Conservation (phyloP, 306 rosid species). For the Quillaja saponaria region DNA sequence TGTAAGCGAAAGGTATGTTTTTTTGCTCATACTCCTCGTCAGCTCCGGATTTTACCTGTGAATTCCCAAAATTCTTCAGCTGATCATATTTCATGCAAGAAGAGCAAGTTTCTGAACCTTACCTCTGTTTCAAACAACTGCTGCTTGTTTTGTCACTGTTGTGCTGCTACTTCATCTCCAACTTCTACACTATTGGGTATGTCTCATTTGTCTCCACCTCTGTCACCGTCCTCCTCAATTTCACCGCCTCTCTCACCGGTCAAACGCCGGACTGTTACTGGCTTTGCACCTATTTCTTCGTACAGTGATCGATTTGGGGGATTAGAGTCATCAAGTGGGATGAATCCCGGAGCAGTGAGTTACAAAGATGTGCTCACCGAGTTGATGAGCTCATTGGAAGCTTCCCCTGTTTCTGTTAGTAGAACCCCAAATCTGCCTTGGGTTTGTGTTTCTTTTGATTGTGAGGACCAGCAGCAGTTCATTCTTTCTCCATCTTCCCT, state of each 20-base stretch:
- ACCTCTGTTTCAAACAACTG: constrained; percentile 45
- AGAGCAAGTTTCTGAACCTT: constrained; percentile 36
- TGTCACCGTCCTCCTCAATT: constrained; percentile 61
- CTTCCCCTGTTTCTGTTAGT: constrained; percentile 27
- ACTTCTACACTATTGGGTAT: constrained; percentile 70
- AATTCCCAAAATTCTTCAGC: constrained; percentile 36
- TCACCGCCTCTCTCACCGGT: constrained; percentile 70
- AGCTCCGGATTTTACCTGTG: constrained; percentile 63
- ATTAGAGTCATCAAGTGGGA: constrained; percentile 8
- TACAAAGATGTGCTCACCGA: constrained; percentile 53
- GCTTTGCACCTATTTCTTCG: constrained; percentile 44
- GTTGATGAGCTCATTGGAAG: constrained; percentile 60
- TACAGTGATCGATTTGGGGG: constrained; percentile 32
- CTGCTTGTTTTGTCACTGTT: constrained; percentile 47
- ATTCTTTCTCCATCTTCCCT: constrained; percentile 55
- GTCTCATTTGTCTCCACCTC: constrained; percentile 69
- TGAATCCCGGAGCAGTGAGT: constrained; percentile 34
- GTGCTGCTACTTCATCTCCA: constrained; percentile 52
- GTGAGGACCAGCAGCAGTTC: constrained; percentile 46
- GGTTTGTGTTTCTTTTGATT: constrained; percentile 47
- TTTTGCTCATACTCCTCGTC: constrained; percentile 79
- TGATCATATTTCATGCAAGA: constrained; percentile 43
- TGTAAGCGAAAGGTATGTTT: constrained; percentile 88
- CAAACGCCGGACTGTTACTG: constrained; percentile 33
- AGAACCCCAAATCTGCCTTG: constrained; percentile 37